Base-by-base conservation (phyloP, 495 filamentous ascomycete genomes). In the Trichocladium uniseriatum region DNA sequence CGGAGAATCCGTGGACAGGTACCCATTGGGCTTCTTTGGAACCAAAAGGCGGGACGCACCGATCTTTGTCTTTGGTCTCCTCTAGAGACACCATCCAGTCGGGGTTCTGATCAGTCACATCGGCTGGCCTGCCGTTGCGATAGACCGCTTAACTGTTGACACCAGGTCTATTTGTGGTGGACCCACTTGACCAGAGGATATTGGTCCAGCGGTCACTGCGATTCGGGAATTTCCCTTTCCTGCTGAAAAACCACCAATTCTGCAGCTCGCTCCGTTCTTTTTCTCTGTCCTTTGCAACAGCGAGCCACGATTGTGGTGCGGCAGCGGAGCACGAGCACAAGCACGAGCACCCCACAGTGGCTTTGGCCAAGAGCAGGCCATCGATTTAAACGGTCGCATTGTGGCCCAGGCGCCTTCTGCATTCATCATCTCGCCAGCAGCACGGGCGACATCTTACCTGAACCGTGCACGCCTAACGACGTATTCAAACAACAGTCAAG, bases 401-500 rank as follows among this genome's bases (percentile, higher is more conserved):
- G 38, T 41, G 38, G 38, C 24, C 38, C 22, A 24, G 38, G 38
- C 38, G 38, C 38, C 38, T 41, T 21, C 20, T 24, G 3, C 38
- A 15, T 41, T 24, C 22, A 41, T 24, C 38, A 27, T 41, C 38
- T 27, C 31, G 5, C 10, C 9, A 10, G 5, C 39, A 41, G 47
- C 47, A 49, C 47, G 22, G 47, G 36, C 36, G 15, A 38, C 38
- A 49, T 38, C 47, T 24, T 41, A 36, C 31, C 31, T 49, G 47
- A 49, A 49, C 47, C 47, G 47, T 49, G 47, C 47, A 49, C 47
- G 47, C 29, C 45, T 29, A 48, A 37, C 29, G 20, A 31, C 46
- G 28, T 43, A 19, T 14, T 15, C 31, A 32, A 15, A n/a, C n/a
- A n/a, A n/a, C n/a, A 34, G 31, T 37, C 37, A 37, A 40, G 24